Percentiles rank a stretch among this genome's conserved stretches.
These are phyloP conservation scores for Trichosporon sp. DNA, from an alignment of 1,284 basidiomycete genomes.

Conservation along the genomic window DNA sequence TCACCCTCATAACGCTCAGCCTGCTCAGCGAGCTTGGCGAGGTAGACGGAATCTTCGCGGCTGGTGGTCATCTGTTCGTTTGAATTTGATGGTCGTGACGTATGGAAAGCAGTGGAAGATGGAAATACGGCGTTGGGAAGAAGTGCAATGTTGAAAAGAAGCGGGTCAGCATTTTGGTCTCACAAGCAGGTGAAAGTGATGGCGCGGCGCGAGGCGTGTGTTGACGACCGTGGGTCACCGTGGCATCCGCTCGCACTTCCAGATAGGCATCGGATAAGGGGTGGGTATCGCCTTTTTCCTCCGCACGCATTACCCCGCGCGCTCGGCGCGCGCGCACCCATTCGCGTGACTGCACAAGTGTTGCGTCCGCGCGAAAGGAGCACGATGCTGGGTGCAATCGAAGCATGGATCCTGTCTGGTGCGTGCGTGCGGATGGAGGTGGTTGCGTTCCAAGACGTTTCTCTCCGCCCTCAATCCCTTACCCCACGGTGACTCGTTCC, in stretches of 20 bases:
- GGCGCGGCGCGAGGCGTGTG: not conserved
- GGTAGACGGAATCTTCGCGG: conserved; percentile 97
- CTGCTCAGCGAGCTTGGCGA: conserved; percentile 98
- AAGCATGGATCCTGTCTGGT: not conserved
- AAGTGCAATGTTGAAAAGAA: not conserved
- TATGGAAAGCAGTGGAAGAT: conserved; percentile 5
- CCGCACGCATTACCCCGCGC: not conserved
- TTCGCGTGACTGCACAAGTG: not conserved
- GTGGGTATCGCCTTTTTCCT: not conserved
- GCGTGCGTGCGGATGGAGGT: not conserved
- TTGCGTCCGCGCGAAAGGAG: not conserved
- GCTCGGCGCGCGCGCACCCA: not conserved
- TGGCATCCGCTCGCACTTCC: not conserved
- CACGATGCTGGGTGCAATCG: not conserved
- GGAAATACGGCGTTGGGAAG: not conserved
- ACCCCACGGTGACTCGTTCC: conserved; percentile 2
- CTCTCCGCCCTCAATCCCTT: not conserved
- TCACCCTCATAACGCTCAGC: conserved; percentile 95
- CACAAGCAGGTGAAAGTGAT: not conserved
- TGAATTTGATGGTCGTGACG: conserved; percentile 1
- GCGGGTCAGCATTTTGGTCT: conserved; percentile 11
- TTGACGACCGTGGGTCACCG: not conserved
- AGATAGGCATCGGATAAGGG: conserved; percentile 4
- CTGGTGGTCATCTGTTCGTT: conserved; percentile 64
- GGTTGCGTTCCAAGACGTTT: not conserved